A percentile compares a stretch with the other conserved stretches of the same genome.
phyloP scores from a whole-genome alignment of 257 asterid genomes.

The Knoxia roxburghii region DNA sequence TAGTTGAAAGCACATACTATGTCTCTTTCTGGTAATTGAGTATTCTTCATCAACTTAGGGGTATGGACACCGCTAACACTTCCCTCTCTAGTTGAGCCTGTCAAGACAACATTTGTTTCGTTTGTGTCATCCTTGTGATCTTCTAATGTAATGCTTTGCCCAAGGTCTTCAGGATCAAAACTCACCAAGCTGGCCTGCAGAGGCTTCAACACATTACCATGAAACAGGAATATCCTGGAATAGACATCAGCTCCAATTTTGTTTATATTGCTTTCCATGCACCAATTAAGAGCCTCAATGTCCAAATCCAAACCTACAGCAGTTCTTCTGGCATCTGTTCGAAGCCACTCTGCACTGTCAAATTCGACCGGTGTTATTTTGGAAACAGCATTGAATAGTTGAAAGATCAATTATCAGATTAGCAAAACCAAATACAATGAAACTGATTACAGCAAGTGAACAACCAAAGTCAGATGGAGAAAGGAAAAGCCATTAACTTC shows the following conservation, averaged over 20 bases:
- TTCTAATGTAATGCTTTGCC: constrained; percentile 33
- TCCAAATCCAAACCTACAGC: constrained; percentile 96
- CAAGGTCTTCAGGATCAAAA: constrained; percentile 27
- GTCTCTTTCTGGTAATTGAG: constrained; percentile 65
- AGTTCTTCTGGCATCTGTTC: constrained; percentile 77
- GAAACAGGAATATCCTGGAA: constrained; percentile 66
- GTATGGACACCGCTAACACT: constrained; percentile 15
- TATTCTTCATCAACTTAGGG: constrained; percentile 42
- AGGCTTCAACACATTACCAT: constrained; percentile 90
- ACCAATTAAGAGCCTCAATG: constrained; percentile 81
- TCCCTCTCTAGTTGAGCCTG: constrained; percentile 19
- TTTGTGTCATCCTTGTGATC: constrained; percentile 28
- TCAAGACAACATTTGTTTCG: constrained; percentile 1
- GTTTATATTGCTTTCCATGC: constrained; percentile 67
- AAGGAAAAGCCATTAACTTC: neutral
- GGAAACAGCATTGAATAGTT: neutral
- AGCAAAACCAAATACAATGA: neutral
- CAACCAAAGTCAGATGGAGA: neutral
- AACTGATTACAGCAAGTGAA: neutral
- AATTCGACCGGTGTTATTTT: constrained; percentile 21
- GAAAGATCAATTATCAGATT: neutral
- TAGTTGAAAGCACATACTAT: constrained; percentile 96
- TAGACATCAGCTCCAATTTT: constrained; percentile 64
- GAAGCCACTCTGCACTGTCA: constrained; percentile 87
- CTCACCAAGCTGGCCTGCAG: constrained; percentile 59